These are phyloP conservation scores for Dactylis glomerata DNA, from an alignment of 176 grass and related monocot species.

Conservation along the genomic window DNA sequence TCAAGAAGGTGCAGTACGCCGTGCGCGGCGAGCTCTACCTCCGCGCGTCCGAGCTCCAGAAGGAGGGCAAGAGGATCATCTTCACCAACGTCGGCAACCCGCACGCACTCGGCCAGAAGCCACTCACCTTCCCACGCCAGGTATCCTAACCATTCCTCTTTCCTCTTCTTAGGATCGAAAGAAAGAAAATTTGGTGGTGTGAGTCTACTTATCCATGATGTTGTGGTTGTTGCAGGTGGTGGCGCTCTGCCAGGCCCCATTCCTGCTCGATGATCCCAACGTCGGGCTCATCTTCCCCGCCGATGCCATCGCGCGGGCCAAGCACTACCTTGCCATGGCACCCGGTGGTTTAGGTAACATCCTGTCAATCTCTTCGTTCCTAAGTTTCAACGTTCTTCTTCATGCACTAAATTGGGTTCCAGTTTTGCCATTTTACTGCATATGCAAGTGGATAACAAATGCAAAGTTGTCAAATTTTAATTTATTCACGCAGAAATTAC, in stretches of 20 bases:
- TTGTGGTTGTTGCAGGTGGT: constrained; percentile 57
- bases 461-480: not conserved
- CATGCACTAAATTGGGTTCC: not conserved
- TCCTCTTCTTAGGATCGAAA: not conserved
- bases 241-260: constrained; percentile 95
- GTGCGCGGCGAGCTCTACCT: constrained; percentile 98
- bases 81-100: constrained; percentile 99
- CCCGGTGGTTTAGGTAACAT: constrained; percentile 79
- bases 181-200: not conserved
- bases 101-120: constrained; percentile 96
- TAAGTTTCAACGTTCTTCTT: not conserved
- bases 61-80: constrained; percentile 98
- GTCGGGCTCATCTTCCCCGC: constrained; percentile 89
- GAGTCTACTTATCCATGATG: not conserved
- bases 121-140: constrained; percentile 93
- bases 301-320: constrained; percentile 89
- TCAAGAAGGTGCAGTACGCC: constrained; percentile 87
- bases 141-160: not conserved
- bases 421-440: not conserved
- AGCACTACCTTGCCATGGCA: constrained; percentile 84
- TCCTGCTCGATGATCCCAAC: constrained; percentile 93
- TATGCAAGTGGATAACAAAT: not conserved
- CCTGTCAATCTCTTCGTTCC: not conserved
- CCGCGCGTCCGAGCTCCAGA: constrained; percentile 95
- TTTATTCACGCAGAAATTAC: not conserved